phyloP scores from a whole-genome alignment of 345 rosid genomes.

The Trapa bicornis region DNA sequence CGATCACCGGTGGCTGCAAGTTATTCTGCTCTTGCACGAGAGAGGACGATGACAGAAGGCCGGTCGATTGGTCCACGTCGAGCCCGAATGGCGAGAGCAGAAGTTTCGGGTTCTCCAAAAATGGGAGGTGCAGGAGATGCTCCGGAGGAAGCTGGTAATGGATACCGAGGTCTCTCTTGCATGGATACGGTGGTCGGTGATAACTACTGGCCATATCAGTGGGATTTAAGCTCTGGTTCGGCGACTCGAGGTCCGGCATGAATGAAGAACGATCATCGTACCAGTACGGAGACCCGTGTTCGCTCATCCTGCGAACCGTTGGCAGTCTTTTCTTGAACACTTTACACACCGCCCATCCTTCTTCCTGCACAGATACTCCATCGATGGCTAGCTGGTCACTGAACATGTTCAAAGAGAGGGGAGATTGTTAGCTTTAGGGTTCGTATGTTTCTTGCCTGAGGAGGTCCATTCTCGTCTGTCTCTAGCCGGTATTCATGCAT shows the following conservation, averaged over 20 bases:
- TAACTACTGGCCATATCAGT: conserved; percentile 2
- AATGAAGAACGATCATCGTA: conserved; percentile 50
- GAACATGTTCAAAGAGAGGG: no score
- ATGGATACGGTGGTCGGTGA: conserved; percentile 23
- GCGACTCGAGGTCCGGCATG: conserved; percentile 42
- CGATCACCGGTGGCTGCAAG: conserved; percentile 14
- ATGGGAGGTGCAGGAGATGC: conserved; percentile 67
- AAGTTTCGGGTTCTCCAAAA: conserved; percentile 37
- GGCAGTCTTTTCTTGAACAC: conserved; percentile 81
- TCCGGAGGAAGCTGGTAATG: conserved; percentile 30
- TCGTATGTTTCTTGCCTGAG: conserved; percentile 30
- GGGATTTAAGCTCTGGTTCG: conserved; percentile 31
- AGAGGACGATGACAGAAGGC: conserved; percentile 13
- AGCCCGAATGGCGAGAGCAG: conserved; percentile 21
- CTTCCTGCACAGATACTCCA: conserved; percentile 33
- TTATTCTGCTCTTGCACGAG: conserved; percentile 23
- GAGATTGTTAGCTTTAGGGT: no score
- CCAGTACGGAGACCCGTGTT: conserved; percentile 47
- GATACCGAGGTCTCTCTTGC: conserved; percentile 50
- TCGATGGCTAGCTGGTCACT: no score
- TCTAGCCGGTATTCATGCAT: conserved; percentile 98
- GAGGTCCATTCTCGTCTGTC: conserved; percentile 77
- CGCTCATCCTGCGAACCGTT: conserved; percentile 30
- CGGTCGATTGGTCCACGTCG: conserved; percentile 27
- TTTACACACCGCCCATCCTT: conserved; percentile 96